Base-by-base conservation (phyloP, 2,329 filamentous ascomycete genomes). In the Aspergillus melleus region DNA sequence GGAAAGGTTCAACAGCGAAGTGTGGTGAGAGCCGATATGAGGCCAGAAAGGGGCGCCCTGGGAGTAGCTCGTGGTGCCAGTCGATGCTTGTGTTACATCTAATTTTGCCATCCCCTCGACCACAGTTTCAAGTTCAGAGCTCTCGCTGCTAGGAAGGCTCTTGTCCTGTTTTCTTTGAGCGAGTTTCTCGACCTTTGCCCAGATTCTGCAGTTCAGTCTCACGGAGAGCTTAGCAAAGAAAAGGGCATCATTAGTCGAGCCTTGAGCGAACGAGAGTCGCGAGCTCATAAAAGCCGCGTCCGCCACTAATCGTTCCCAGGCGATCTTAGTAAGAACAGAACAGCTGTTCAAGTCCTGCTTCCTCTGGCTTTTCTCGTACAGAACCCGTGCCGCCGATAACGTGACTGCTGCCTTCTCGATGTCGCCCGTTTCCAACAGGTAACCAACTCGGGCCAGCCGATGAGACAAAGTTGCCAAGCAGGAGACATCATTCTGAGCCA, bases 11-110 rank as follows among this genome's bases (percentile, higher is more conserved):
- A 88, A 77, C 14, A 96, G 80, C 58, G 88, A 86, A 30, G 86
- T 84, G 67, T 92, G 88, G 20, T 97, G 82, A 1, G 89, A 87
- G 29, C 86, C 85, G 8, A 95, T 87, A 20, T 96, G 80, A 6
- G 84, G 82, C 94, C 94, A 98, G 68, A 94, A 92, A 2, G 85
- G 83, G 0, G 91, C 87, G 54, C 87, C 87, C 57, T 82, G 81
- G 24, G 77, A 74, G 26, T 80, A 79, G 50, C 76, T 77, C 2
- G 77, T 75, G 24, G 80, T 77, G 39, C 78, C 77, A 64, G 77
- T 75, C 20, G 69, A 62, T 55, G 62, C 74, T 58, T 71, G 77
- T 12, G 72, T 72, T 8, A 80, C 60, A 47, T 78, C 71, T 54
- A 79, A 70, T 49, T 74, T 74, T 16, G 76, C 73, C 12, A 80